phyloP scores from a whole-genome alignment of 768 basidiomycete genomes.

The Collybiopsis confluens region DNA sequence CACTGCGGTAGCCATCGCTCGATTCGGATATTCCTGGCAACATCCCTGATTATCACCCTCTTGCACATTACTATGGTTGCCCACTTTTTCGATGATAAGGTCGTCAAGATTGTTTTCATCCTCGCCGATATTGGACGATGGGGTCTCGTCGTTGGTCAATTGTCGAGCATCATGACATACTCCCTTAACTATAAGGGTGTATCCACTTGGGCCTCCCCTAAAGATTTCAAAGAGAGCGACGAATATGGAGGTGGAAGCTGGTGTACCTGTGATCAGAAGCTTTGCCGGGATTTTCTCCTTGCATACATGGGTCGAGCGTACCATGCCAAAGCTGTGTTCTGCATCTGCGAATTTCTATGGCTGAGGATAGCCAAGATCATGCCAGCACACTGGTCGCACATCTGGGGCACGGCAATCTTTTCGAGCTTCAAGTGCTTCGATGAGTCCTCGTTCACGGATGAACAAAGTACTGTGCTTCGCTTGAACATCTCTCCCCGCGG shows the following conservation, averaged over 20 bases:
- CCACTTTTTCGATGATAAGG: neutral
- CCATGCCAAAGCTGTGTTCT: neutral
- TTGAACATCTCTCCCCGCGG: neutral
- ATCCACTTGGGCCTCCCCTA: constrained; percentile 3
- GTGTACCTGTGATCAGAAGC: neutral
- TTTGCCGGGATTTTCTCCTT: neutral
- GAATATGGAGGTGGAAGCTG: neutral
- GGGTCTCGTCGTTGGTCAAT: constrained; percentile 3
- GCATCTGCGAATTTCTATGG: neutral
- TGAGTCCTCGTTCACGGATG: neutral
- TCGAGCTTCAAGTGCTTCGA: constrained; percentile 1
- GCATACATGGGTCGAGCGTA: neutral
- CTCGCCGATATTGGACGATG: constrained; percentile 5
- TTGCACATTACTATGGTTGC: neutral
- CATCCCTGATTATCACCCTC: neutral
- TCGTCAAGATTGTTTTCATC: neutral
- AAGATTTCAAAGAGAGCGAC: no score
- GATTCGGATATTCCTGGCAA: constrained; percentile 3
- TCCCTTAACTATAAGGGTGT: constrained; percentile 7
- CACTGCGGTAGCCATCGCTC: neutral
- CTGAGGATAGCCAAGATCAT: neutral
- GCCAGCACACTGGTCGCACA: neutral
- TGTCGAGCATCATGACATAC: constrained; percentile 4
- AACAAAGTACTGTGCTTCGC: constrained; percentile 1
- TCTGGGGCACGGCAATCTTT: neutral